Evolutionary conservation across 305 asterid species (phyloP).

Genomic region (Petunia hybrid): DNA sequence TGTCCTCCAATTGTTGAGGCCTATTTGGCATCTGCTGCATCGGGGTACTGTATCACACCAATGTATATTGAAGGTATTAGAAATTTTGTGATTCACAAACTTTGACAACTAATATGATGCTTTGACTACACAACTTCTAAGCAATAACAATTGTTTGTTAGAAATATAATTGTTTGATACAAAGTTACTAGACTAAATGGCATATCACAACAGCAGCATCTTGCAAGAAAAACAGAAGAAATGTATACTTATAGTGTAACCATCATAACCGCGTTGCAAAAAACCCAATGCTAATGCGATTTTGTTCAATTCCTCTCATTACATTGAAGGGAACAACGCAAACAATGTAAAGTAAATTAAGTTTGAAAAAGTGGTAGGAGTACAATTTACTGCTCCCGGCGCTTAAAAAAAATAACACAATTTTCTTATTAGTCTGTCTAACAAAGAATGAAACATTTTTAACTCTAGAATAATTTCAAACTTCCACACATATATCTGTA

Average conservation of each 20-base stretch:
- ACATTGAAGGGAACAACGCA: background rate
- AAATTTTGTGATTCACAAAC: background rate
- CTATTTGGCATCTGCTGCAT: background rate
- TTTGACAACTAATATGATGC: background rate
- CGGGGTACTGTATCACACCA: background rate
- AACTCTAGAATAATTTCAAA: too few relatives aligned
- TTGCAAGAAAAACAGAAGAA: background rate
- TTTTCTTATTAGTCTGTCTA: too few relatives aligned
- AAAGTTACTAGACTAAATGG: background rate
- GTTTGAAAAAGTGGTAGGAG: background rate
- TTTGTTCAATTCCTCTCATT: background rate
- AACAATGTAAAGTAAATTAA: conserved; percentile 20
- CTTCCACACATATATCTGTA: too few relatives aligned
- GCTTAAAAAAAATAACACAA: too few relatives aligned
- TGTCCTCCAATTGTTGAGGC: background rate
- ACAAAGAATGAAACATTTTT: too few relatives aligned
- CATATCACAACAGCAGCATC: background rate
- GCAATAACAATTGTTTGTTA: background rate
- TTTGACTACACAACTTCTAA: background rate
- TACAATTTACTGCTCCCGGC: too few relatives aligned
- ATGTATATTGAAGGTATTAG: conserved; percentile 6
- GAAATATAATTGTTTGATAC: background rate
- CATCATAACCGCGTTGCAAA: background rate
- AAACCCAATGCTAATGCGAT: background rate
- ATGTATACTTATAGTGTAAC: background rate